Evolutionary conservation across 2,329 filamentous ascomycete genomes (phyloP), one percentile per base, ranked within the genome.

Genomic region (Coniochaeta prunicola): DNA sequence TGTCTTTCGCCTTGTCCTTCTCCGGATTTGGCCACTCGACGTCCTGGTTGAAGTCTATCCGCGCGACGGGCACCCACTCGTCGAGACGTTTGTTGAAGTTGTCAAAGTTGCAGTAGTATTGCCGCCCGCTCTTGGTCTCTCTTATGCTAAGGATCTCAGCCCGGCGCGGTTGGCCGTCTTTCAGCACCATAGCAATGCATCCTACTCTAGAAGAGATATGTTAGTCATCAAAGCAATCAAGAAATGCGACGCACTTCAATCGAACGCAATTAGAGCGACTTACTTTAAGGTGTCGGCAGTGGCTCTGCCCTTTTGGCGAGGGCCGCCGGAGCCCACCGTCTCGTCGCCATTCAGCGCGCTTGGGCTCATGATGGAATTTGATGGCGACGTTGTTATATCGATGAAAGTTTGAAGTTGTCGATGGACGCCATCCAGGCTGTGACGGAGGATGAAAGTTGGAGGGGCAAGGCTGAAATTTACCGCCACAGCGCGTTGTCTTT

Each of bases 1-100:
- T 94, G 26, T 87, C 84, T 68, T 96, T 96, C 1, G 87, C 81
- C 68, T 87, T 88, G 64, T 87, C 85, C 72, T 96, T 96, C 63
- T 96, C 92, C 10, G 92, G 91, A 61, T 87, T 88, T 21, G 94
- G 94, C 92, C 94, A 99, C 76, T 99, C 94, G 58, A 99, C 94
- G 67, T 97, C 92, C 65, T 91, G 87, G 1, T 83, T 80, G 59
- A 99, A 87, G 71, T 97, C 91, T 64, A 99, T 91, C 36, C 94
- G 85, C 36, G 84, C 80, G 31, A 89, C 83, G 1, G 89, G 81
- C 10, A 99, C 87, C 94, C 94, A 99, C 79, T 99, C 94, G 77
- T 83, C 78, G 13, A 84, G 74, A 64, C 80, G 81, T 74, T 97
- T 97, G 76, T 97, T 97, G 83, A 97, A 97, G 69, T 96, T 96